Conservation (phyloP, 2,329 filamentous ascomycete genomes). For the Daldinia sp. region DNA sequence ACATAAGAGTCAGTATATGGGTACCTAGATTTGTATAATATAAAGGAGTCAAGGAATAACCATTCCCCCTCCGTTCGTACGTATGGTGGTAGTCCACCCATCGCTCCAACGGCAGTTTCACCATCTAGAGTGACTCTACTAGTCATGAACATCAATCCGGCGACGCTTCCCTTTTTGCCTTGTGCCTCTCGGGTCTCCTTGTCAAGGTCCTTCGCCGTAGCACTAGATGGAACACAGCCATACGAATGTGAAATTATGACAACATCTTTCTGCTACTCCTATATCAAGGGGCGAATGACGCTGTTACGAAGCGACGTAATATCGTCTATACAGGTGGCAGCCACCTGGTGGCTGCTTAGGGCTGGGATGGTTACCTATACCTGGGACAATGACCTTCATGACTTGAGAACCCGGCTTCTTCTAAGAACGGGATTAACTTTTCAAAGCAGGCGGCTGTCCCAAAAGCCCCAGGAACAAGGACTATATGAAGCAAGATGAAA, state of each 20-base stretch:
- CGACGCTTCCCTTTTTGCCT: conserved; percentile 20
- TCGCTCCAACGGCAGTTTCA: neutral
- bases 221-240: conserved; percentile 39
- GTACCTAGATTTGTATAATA: too few species aligned
- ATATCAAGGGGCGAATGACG: conserved; percentile 14
- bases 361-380: neutral
- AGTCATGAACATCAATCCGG: conserved; percentile 24
- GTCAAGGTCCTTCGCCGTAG: conserved; percentile 40
- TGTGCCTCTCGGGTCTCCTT: conserved; percentile 24
- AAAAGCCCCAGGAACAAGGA: neutral
- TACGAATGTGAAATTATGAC: conserved; percentile 43
- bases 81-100: neutral
- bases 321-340: neutral
- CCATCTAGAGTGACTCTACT: neutral
- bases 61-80: neutral
- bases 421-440: neutral
- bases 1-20: neutral
- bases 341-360: too few species aligned
- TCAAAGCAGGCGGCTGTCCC: neutral
- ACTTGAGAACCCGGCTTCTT: neutral
- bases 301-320: neutral
- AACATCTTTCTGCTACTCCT: conserved; percentile 31
- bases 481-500: neutral
- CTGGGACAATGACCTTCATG: neutral
- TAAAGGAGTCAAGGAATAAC: neutral